Base-by-base conservation (phyloP, 106 monocot species). In the Posidonia australis region DNA sequence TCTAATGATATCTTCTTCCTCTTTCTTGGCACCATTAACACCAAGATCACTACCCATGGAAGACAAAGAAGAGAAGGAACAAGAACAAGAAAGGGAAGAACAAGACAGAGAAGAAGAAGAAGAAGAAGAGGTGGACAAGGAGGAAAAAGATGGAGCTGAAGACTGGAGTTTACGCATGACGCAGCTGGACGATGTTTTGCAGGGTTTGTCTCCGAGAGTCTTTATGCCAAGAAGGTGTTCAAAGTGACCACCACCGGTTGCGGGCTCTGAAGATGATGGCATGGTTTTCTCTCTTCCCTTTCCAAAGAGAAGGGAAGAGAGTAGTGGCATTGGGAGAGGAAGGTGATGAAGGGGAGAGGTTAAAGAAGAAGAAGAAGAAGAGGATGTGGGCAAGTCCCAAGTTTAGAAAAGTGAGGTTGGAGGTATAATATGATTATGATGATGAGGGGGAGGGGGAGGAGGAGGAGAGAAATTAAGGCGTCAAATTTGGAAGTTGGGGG, bases 261-360 rank as follows among this genome's bases (percentile, higher is more conserved):
- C 14, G 48, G 13, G 48, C 2, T 17, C 48, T 3, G 48, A 11
- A 49, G n/a, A 13, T 5, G n/a, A 49, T 11, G n/a, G 0, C 48
- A 49, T 49, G 48, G 13, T 0, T 3, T 49, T n/a, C 13, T 18
- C 28, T 58, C 58, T 13, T 31, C 58, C 30, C 28, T 31, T 58
- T 23, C 58, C 30, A 29, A 58, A 27, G 58, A 58, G 25, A 23
- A 58, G 27, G 28, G 58, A 58, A 58, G 58, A 58, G 58, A 58
- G 58, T 29, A 10, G 58, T 58, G 25, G 58, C 58, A 31, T 30
- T 28, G 58, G 6, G 17, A 26, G 58, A 28, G 27, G 26, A 14
- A 29, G 57, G 26, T 13, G 26, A 57, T 27, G 58, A 29, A 27
- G 16, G 28, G 28, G 58, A n/a, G n/a, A n/a, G n/a, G n/a, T n/a